These are phyloP conservation scores for Calocera cornea DNA, from an alignment of 768 basidiomycete genomes.

Conservation along the genomic window DNA sequence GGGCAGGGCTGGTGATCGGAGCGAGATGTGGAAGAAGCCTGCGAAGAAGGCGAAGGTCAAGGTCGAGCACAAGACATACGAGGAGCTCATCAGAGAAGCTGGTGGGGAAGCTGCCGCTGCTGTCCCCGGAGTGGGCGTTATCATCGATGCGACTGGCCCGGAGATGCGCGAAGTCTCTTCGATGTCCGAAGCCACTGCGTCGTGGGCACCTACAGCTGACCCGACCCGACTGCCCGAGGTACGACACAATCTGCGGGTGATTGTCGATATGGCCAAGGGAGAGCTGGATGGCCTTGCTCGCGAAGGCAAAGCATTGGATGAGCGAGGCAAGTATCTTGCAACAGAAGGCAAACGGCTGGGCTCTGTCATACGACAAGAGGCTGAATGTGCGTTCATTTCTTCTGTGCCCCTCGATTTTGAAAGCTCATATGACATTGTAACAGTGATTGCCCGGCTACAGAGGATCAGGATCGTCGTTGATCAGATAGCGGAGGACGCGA, in stretches of 20 bases:
- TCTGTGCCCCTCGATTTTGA: neutral
- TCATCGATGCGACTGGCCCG: constrained; percentile 89
- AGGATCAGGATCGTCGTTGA: constrained; percentile 62
- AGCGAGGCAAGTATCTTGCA: constrained; percentile 56
- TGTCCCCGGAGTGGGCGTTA: constrained; percentile 54
- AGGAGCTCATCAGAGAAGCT: constrained; percentile 83
- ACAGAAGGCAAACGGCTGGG: constrained; percentile 58
- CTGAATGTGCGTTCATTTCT: constrained; percentile 41
- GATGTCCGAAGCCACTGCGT: constrained; percentile 57
- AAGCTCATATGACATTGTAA: neutral
- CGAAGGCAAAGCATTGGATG: constrained; percentile 74
- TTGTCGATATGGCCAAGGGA: constrained; percentile 65
- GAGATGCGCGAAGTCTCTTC: constrained; percentile 83
- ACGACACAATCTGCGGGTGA: constrained; percentile 86
- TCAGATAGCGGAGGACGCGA: constrained; percentile 51
- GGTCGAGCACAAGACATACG: constrained; percentile 91
- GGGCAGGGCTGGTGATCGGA: constrained; percentile 35
- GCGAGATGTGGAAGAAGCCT: constrained; percentile 68
- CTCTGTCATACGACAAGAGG: constrained; percentile 61
- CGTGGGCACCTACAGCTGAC: constrained; percentile 81
- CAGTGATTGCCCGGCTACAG: constrained; percentile 68
- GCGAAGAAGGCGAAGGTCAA: constrained; percentile 73
- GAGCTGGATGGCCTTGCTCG: constrained; percentile 80
- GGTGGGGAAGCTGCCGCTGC: constrained; percentile 40
- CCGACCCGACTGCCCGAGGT: constrained; percentile 86